Evolutionary conservation across 805 yeast species (phyloP).

Genomic region (Ogataea neopini): DNA sequence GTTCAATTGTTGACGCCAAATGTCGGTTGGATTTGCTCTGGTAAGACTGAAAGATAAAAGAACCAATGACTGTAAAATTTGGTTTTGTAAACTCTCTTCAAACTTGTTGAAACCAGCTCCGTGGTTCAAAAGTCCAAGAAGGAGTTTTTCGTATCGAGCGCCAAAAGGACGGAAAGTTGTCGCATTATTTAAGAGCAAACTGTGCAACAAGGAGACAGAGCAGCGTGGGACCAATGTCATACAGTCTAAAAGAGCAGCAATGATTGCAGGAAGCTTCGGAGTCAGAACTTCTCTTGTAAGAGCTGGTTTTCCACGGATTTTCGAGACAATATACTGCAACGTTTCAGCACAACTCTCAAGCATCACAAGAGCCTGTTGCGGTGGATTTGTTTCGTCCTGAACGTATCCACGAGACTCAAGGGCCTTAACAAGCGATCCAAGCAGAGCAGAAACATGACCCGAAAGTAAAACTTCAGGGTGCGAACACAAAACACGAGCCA

Average conservation of each 20-base stretch:
- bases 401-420: constrained; percentile 41
- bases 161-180: constrained; percentile 83
- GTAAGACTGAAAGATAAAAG: constrained; percentile 54
- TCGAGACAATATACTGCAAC: constrained; percentile 41
- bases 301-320: constrained; percentile 77
- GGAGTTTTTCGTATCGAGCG: constrained; percentile 53
- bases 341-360: constrained; percentile 42
- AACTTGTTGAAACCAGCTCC: constrained; percentile 39
- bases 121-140: constrained; percentile 38
- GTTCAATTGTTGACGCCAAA: constrained; percentile 48
- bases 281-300: constrained; percentile 81
- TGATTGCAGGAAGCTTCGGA: constrained; percentile 68
- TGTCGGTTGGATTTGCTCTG: constrained; percentile 47
- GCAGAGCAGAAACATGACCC: constrained; percentile 41
- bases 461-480: constrained; percentile 41
- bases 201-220: constrained; percentile 42
- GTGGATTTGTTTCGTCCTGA: constrained; percentile 32
- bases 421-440: constrained; percentile 43
- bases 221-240: constrained; percentile 39
- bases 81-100: constrained; percentile 40
- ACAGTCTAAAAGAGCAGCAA: constrained; percentile 53
- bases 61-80: constrained; percentile 53
- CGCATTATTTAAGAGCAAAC: constrained; percentile 56
- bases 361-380: constrained; percentile 25
- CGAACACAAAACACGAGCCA: constrained; percentile 44